phyloP scores from a whole-genome alignment of 1,139 yeast genomes.

The Candida sp. region DNA sequence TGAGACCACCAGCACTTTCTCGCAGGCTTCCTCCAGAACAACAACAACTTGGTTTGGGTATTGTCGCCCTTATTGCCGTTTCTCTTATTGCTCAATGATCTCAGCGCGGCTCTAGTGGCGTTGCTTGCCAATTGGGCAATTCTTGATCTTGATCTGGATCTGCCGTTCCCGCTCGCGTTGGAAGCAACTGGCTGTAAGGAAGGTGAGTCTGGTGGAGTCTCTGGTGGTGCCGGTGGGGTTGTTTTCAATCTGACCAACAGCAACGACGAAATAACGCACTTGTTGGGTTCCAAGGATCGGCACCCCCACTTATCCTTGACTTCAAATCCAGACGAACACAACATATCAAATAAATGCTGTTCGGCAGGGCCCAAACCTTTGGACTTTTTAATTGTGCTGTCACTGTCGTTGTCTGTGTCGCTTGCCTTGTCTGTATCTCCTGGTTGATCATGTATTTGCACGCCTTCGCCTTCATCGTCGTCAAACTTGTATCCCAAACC shows the following conservation, averaged over 20 bases:
- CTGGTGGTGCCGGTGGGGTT: constrained; percentile 21
- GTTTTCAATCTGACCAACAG: constrained; percentile 72
- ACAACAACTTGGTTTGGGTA: constrained; percentile 70
- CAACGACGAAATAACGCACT: constrained; percentile 84
- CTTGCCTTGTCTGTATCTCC: neutral
- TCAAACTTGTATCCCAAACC: constrained; percentile 61
- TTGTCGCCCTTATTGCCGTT: constrained; percentile 31
- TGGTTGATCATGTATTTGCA: neutral
- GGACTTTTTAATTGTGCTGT: constrained; percentile 16
- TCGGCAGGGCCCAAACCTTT: constrained; percentile 86
- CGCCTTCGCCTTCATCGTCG: constrained; percentile 8
- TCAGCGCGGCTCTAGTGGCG: constrained; percentile 54
- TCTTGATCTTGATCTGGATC: constrained; percentile 52
- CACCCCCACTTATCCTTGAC: constrained; percentile 83
- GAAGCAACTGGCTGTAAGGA: constrained; percentile 51
- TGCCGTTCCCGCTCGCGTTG: constrained; percentile 33
- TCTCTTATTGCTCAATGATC: constrained; percentile 53
- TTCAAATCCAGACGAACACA: constrained; percentile 87
- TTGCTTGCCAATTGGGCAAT: constrained; percentile 45
- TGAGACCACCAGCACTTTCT: constrained; percentile 99
- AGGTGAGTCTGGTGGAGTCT: constrained; percentile 53
- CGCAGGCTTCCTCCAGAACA: constrained; percentile 99
- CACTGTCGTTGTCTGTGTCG: neutral
- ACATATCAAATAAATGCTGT: constrained; percentile 93
- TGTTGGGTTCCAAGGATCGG: constrained; percentile 82